phyloP scores from a whole-genome alignment of 306 rosid genomes.

The Pyrus communis region DNA sequence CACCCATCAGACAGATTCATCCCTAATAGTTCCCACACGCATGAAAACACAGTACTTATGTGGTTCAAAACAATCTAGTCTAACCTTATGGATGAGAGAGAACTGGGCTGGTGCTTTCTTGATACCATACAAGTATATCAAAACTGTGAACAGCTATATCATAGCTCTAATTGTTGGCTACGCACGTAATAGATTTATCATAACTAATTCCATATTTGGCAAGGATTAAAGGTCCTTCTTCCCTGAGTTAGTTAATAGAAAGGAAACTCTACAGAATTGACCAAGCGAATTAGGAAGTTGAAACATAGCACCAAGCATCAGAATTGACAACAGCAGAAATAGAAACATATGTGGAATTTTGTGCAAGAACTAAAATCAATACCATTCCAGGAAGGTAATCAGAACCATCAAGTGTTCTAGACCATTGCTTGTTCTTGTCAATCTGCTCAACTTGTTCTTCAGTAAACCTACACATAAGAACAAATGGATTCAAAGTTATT shows the following conservation, averaged over 20 bases:
- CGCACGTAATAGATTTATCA: neutral
- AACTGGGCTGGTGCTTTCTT: neutral
- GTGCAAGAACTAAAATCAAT: conserved; percentile 13
- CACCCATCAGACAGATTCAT: neutral
- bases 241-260: neutral
- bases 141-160: neutral
- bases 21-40: neutral
- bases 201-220: neutral
- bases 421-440: conserved; percentile 93
- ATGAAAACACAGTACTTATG: neutral
- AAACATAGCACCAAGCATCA: neutral
- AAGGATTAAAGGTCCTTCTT: neutral
- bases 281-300: neutral
- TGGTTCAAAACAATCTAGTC: neutral
- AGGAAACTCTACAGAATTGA: neutral
- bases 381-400: conserved; percentile 99
- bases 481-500: neutral
- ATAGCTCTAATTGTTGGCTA: neutral
- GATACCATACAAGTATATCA: neutral
- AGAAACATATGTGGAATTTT: neutral
- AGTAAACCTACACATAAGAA: conserved; percentile 47
- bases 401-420: conserved; percentile 96
- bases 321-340: neutral
- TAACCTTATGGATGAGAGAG: neutral
- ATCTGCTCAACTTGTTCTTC: conserved; percentile 73